Conservation (phyloP, 2,329 filamentous ascomycete species). For the Neurospora crassa region DNA sequence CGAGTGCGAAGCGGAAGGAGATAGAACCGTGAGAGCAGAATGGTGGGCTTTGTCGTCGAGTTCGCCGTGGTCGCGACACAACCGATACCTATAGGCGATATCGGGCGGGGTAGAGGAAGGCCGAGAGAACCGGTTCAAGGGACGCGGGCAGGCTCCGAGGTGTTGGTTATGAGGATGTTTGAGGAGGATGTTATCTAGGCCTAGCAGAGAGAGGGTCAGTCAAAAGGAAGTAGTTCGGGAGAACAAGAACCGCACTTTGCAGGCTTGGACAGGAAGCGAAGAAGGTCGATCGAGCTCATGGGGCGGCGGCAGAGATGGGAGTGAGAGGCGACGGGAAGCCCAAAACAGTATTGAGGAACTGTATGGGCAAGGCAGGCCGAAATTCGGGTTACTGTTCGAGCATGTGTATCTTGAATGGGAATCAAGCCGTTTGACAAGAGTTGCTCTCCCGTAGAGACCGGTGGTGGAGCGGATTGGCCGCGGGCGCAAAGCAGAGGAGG, state of each 20-base stretch:
- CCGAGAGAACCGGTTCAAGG: conserved; percentile 24
- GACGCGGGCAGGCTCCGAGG: conserved; percentile 6
- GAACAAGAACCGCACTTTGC: conserved; percentile 59
- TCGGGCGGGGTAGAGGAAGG: conserved; percentile 48
- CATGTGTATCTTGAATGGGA: not conserved
- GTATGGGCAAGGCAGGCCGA: not conserved
- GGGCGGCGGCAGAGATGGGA: conserved; percentile 33
- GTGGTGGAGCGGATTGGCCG: not conserved
- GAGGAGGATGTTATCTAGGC: conserved; percentile 48
- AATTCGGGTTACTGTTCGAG: not conserved
- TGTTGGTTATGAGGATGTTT: conserved; percentile 19
- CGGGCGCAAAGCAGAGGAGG: not conserved
- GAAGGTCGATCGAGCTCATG: conserved; percentile 87
- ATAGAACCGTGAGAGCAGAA: conserved; percentile 77
- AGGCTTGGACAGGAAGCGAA: conserved; percentile 89
- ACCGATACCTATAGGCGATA: conserved; percentile 77
- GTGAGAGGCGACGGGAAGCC: conserved; percentile 4
- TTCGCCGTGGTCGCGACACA: conserved; percentile 47
- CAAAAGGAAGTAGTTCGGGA: not conserved
- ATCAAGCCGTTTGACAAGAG: not conserved
- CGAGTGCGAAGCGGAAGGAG: conserved; percentile 73
- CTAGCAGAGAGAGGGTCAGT: conserved; percentile 23
- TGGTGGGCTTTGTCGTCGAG: conserved; percentile 59
- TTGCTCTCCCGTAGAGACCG: not conserved
- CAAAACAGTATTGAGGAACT: conserved; percentile 1